Evolutionary conservation across 441 rosid species (phyloP).

Genomic region (Croton laevigatus): DNA sequence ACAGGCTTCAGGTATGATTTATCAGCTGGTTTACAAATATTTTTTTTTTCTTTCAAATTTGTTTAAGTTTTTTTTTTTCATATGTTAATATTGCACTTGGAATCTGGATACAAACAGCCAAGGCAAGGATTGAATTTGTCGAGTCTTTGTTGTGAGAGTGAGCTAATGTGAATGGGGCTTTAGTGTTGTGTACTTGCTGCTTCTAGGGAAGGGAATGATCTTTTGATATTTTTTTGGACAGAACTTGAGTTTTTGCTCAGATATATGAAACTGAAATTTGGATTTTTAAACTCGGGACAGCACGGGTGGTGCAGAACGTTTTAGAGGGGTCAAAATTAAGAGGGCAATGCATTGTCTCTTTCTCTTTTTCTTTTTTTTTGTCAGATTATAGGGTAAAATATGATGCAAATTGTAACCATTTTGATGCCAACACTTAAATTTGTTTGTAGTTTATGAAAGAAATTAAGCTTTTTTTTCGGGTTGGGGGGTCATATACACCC

Average conservation of each 20-base stretch:
- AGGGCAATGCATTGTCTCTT: too few species aligned
- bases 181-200: background rate
- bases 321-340: too few species aligned
- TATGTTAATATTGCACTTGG: background rate
- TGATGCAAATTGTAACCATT: too few species aligned
- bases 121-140: background rate
- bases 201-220: background rate
- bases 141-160: background rate
- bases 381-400: too few species aligned
- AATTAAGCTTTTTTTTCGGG: too few species aligned
- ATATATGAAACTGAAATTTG: background rate
- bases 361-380: too few species aligned
- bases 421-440: too few species aligned
- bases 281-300: background rate
- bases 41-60: background rate
- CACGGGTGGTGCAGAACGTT: background rate
- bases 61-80: slow-evolving; percentile 13
- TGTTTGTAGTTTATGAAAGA: too few species aligned
- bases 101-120: slow-evolving; percentile 5
- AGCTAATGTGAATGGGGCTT: background rate
- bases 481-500: too few species aligned
- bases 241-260: background rate
- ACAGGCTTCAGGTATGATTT: slow-evolving; percentile 90
- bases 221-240: background rate
- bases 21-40: slow-evolving; percentile 8